phyloP scores from a whole-genome alignment of 768 basidiomycete species.

The Amanita rubescens region DNA sequence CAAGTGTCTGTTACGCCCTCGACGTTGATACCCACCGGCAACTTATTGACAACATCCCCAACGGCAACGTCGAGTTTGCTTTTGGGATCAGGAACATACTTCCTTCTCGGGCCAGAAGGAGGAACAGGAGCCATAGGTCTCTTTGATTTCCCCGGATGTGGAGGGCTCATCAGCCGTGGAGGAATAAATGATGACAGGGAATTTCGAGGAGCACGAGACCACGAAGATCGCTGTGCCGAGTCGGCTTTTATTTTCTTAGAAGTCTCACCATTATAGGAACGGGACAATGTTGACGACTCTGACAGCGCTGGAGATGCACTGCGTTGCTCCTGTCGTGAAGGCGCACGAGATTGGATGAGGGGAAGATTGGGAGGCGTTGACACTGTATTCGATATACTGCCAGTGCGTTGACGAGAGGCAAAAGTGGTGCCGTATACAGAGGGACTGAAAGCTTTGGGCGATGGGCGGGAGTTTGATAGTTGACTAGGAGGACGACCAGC shows the following conservation, averaged over 20 bases:
- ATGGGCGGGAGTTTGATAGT: conserved; percentile 55
- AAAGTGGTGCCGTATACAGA: conserved; percentile 59
- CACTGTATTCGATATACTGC: conserved; percentile 45
- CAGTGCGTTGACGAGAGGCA: conserved; percentile 78
- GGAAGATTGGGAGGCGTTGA: conserved; percentile 25
- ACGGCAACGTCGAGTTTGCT: conserved; percentile 90
- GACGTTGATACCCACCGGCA: conserved; percentile 78
- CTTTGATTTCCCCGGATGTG: conserved; percentile 22
- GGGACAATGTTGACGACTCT: conserved; percentile 45
- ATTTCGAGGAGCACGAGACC: conserved; percentile 62
- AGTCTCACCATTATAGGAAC: conserved; percentile 32
- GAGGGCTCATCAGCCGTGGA: conserved; percentile 36
- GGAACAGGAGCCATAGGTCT: conserved; percentile 17
- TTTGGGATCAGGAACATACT: conserved; percentile 83
- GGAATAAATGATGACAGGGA: conserved; percentile 43
- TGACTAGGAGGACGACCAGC: conserved; percentile 51
- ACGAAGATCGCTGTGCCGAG: conserved; percentile 42
- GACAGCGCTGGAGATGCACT: conserved; percentile 57
- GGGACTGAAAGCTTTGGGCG: conserved; percentile 56
- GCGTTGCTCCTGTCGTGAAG: conserved; percentile 29
- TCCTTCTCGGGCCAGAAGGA: conserved; percentile 36
- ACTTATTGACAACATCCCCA: conserved; percentile 83
- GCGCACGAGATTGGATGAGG: conserved; percentile 34
- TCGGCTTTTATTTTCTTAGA: conserved; percentile 32
- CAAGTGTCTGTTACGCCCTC: conserved; percentile 79